Evolutionary conservation across 225 moss, liverwort and hornwort species (phyloP), one percentile per base, ranked within the genome.

Genomic region (Thuidium tamariscinum): DNA sequence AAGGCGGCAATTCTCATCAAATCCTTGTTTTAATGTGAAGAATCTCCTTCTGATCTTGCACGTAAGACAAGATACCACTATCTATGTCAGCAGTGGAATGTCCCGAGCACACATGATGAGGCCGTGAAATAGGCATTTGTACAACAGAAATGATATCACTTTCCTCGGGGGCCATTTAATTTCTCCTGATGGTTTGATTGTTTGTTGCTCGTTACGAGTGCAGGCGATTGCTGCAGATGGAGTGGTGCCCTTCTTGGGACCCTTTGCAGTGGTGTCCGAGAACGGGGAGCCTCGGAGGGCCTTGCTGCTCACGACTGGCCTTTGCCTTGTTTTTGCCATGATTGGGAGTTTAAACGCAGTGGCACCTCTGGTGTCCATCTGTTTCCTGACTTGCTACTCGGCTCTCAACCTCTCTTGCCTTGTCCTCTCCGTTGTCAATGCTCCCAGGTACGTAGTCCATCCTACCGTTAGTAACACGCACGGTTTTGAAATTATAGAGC

Each of bases 161-260:
- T 37, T 12, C 77, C 41, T 26, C 5, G 30, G 10, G 0, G 3
- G 6, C 4, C 14, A 80, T 34, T 80, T 22, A 10, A 15, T 16
- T 34, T 82, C 20, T 39, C 41, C 39, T 30, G 10, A 20, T 9
- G 36, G 52, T 16, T 60, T 30, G 41, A 63, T 17, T 13, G 22
- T 7, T 77, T 60, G 54, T 14, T 41, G 36, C 27, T 70, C 37
- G 62, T 29, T 61, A 21, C 30, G 68, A 55, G 49, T 88, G 89
- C 91, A 98, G 97, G 98, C 97, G 55, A 99, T 99, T 87, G 95
- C 98, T 70, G 91, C 91, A 82, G 98, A 99, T 91, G 97, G 98
- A 71, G 96, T 97, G 52, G 95, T 99, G 81, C 98, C 98, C 18
- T 92, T 95, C 80, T 73, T 99, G 82, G 92, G 87, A 56, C 88